These are phyloP conservation scores for Zychaea mexicana DNA, from an alignment of 371 early-diverging fungal species.

Conservation along the genomic window DNA sequence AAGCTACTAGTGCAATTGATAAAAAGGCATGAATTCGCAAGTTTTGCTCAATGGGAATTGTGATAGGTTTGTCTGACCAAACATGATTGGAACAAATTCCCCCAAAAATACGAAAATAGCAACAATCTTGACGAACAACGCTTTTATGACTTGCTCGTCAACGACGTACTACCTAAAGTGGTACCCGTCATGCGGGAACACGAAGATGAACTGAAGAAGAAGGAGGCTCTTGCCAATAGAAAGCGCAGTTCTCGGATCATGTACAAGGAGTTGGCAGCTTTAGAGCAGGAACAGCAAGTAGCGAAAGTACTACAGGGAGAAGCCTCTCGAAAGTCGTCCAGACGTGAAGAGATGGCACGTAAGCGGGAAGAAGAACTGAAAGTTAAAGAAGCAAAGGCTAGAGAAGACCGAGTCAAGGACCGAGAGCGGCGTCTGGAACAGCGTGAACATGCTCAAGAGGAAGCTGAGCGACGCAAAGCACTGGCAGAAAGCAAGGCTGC, in stretches of 20 bases:
- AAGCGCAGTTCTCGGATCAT: constrained; percentile 72
- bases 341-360: constrained; percentile 40
- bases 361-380: constrained; percentile 37
- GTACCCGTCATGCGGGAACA: constrained; percentile 57
- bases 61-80: constrained; percentile 55
- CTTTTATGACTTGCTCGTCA: constrained; percentile 52
- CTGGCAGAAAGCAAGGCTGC: constrained; percentile 12
- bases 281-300: constrained; percentile 41
- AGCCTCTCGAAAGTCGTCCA: constrained; percentile 20
- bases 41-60: neutral
- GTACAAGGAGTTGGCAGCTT: constrained; percentile 53
- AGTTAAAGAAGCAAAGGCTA: constrained; percentile 42
- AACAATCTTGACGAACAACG: constrained; percentile 58
- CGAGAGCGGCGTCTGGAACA: constrained; percentile 55
- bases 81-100: constrained; percentile 66
- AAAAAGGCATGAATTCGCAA: neutral
- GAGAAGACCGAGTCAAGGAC: constrained; percentile 51
- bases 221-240: constrained; percentile 60
- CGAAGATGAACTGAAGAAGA: constrained; percentile 49
- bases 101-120: constrained; percentile 53
- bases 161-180: constrained; percentile 64
- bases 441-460: constrained; percentile 41
- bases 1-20: constrained; percentile 8
- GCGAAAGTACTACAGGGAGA: constrained; percentile 3
- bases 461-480: constrained; percentile 19